These are phyloP conservation scores for Salix arbutifolia DNA, from an alignment of 345 rosid genomes.

Conservation along the genomic window DNA sequence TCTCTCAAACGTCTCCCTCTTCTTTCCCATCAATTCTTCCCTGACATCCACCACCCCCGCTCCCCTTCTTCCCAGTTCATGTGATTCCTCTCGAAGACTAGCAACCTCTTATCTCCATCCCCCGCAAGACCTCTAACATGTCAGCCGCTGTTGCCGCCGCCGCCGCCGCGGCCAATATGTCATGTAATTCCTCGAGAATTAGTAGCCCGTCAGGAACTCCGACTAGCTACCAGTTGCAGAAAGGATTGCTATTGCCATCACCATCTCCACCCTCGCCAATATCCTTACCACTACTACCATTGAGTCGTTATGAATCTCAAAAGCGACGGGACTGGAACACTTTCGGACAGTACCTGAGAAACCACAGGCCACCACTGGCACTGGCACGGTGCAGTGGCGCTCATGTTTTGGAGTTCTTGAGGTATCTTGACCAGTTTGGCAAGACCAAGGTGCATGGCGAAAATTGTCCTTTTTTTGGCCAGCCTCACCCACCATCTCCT, in stretches of 20 bases:
- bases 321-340: conserved; percentile 97
- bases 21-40: neutral
- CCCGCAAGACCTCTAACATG: neutral
- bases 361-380: conserved; percentile 86
- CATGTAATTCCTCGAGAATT: neutral
- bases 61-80: neutral
- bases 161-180: neutral
- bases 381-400: conserved; percentile 91
- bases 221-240: neutral
- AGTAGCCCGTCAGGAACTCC: neutral
- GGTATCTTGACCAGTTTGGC: conserved; percentile 91
- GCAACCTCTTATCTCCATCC: neutral
- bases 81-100: neutral
- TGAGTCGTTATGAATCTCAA: conserved; percentile 90
- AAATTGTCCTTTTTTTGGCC: conserved; percentile 84
- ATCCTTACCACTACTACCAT: conserved; percentile 37
- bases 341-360: conserved; percentile 85
- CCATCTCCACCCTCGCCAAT: neutral
- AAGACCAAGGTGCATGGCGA: conserved; percentile 86
- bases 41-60: no score
- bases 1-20: neutral
- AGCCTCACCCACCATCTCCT: conserved; percentile 88
- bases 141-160: conserved; percentile 9
- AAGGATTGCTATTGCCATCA: neutral
- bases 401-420: conserved; percentile 88